phyloP scores from a whole-genome alignment of 1,139 yeast genomes.

The Magnusiomyces paraingens region DNA sequence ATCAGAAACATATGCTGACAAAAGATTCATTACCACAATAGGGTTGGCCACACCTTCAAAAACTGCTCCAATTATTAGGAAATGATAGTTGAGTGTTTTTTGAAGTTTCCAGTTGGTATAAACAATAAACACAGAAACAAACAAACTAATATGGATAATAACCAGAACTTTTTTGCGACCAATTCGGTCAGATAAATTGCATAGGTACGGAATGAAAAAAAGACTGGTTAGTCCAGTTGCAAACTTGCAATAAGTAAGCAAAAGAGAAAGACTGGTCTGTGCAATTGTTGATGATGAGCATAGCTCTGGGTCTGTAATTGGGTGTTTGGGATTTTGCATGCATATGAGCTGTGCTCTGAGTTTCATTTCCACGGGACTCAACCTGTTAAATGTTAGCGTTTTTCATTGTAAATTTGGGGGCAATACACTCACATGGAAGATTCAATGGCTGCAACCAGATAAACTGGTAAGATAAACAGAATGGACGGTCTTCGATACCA shows the following conservation, averaged over 20 bases:
- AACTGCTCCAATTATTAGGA: background rate
- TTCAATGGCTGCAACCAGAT: constrained; percentile 1
- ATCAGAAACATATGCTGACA: background rate
- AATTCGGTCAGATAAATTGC: background rate
- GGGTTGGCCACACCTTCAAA: constrained; percentile 3
- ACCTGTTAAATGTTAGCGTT: background rate
- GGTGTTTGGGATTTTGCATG: background rate
- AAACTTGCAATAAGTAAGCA: background rate
- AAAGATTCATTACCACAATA: background rate
- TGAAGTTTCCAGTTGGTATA: background rate
- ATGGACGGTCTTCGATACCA: constrained; percentile 3
- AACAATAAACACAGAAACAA: background rate
- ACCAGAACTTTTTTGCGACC: background rate
- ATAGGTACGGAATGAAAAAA: constrained; percentile 2
- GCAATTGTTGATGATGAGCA: background rate
- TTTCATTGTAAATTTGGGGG: background rate
- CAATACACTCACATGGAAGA: background rate
- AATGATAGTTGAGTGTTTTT: background rate
- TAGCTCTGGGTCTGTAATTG: background rate
- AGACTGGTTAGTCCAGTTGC: background rate
- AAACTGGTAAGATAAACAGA: background rate
- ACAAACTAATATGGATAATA: background rate
- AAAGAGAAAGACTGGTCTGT: background rate
- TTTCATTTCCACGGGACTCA: background rate
- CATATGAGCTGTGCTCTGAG: background rate